A percentile compares a stretch with the other conserved stretches of the same genome.
phyloP scores from a whole-genome alignment of 2,329 filamentous ascomycete genomes.

The Aspergillus novofumigatus region DNA sequence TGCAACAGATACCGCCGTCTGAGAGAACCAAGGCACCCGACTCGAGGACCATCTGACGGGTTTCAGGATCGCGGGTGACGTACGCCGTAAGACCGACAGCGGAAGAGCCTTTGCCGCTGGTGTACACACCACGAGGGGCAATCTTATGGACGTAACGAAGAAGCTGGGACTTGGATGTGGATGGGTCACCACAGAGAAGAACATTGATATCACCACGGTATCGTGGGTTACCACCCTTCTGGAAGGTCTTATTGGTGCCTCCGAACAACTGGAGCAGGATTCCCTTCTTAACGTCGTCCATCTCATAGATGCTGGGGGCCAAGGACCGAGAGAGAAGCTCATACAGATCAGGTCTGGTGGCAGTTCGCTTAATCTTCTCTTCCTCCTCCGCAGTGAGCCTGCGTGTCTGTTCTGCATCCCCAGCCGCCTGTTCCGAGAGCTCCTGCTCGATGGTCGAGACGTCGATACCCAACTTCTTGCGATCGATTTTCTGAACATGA shows the following conservation, averaged over 20 bases:
- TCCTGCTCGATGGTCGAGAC: constrained; percentile 81
- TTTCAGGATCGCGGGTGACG: constrained; percentile 70
- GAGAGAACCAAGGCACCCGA: constrained; percentile 70
- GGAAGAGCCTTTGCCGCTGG: constrained; percentile 70
- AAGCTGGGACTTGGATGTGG: constrained; percentile 92
- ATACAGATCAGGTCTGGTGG: constrained; percentile 80
- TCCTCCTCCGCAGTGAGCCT: constrained; percentile 84
- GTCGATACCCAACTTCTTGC: constrained; percentile 88
- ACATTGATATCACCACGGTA: constrained; percentile 98
- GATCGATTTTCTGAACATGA: constrained; percentile 95
- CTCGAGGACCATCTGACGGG: constrained; percentile 68
- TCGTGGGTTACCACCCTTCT: constrained; percentile 90
- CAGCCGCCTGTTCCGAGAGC: constrained; percentile 66
- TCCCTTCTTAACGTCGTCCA: constrained; percentile 98
- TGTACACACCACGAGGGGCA: constrained; percentile 79
- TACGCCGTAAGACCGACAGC: constrained; percentile 75
- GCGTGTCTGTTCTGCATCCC: constrained; percentile 75
- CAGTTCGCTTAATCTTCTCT: constrained; percentile 77
- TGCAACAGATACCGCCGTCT: constrained; percentile 72
- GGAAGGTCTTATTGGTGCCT: constrained; percentile 95
- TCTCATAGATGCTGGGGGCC: constrained; percentile 92
- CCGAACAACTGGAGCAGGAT: constrained; percentile 95
- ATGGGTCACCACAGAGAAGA: constrained; percentile 92
- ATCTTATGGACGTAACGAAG: constrained; percentile 96
- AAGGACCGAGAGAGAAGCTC: constrained; percentile 86